Percentiles rank a stretch among this genome's conserved stretches.
Evolutionary conservation across 768 basidiomycete species (phyloP).

Genomic region (Russula abietina): DNA sequence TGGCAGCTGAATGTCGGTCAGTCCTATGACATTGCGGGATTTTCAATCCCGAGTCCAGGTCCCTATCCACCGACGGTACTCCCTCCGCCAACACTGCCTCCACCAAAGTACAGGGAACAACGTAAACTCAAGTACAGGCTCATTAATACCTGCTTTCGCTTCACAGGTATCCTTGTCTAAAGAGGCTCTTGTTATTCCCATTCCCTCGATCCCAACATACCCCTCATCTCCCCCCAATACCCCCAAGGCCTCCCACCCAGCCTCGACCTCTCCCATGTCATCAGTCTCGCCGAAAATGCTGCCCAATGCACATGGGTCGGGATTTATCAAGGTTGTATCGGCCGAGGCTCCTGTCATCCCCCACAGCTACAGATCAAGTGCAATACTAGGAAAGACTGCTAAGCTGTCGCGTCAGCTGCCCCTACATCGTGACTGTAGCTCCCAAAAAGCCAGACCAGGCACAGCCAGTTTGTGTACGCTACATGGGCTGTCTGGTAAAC

Average conservation of each 20-base stretch:
- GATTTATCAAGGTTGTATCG: conserved; percentile 14
- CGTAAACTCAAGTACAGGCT: conserved; percentile 24
- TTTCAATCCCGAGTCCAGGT: conserved; percentile 52
- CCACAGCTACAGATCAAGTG: not conserved
- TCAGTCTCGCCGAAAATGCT: conserved; percentile 31
- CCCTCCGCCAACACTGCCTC: conserved; percentile 37
- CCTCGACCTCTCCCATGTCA: conserved; percentile 31
- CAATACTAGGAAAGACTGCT: not conserved
- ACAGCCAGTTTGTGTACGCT: conserved; percentile 18
- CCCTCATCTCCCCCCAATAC: conserved; percentile 29
- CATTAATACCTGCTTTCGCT: conserved; percentile 27
- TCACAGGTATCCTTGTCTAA: conserved; percentile 22
- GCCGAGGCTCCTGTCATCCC: conserved; percentile 11
- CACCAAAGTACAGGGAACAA: too few relatives aligned
- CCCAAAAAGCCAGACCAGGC: conserved; percentile 17
- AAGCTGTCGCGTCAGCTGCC: not conserved
- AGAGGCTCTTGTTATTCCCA: conserved; percentile 22
- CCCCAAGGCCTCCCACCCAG: conserved; percentile 30
- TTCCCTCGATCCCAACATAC: conserved; percentile 20
- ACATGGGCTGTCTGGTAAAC: conserved; percentile 21
- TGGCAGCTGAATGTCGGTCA: too few relatives aligned
- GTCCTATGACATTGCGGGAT: conserved; percentile 48
- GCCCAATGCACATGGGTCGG: conserved; percentile 18
- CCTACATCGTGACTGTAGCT: not conserved
- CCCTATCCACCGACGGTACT: conserved; percentile 62